phyloP scores from a whole-genome alignment of 176 grass and related monocot species.

The Cenchrus americanus region DNA sequence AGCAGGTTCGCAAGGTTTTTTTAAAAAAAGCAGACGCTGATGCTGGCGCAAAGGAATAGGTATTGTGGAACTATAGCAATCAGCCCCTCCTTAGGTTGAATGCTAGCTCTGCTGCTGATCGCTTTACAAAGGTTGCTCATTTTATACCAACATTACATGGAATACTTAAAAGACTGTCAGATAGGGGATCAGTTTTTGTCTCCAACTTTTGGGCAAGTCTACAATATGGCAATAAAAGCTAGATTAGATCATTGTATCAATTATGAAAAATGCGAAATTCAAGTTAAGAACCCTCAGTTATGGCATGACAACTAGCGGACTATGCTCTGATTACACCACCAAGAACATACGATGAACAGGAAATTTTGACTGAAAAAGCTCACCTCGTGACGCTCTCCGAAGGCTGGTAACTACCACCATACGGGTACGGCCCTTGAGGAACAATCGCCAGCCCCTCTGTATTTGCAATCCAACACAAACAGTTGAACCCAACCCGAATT shows the following conservation, averaged over 20 bases:
- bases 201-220: no score
- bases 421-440: constrained; percentile 57
- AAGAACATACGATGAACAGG: not conserved
- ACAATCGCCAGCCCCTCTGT: constrained; percentile 46
- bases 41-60: no score
- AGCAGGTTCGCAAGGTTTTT: no score
- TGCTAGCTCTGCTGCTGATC: no score
- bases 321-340: not conserved
- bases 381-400: constrained; percentile 64
- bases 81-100: no score
- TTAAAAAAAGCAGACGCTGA: no score
- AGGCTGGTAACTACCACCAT: constrained; percentile 53
- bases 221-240: no score
- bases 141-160: no score
- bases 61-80: no score
- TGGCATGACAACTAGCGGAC: not conserved
- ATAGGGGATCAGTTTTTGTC: no score
- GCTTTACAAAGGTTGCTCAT: no score
- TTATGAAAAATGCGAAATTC: not conserved
- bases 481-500: not conserved
- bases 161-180: no score
- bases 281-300: not conserved
- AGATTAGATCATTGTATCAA: not conserved
- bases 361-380: not conserved
- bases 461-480: not conserved